These are phyloP conservation scores for Pyracantha coccinea DNA, from an alignment of 331 rosid species.

Conservation along the genomic window DNA sequence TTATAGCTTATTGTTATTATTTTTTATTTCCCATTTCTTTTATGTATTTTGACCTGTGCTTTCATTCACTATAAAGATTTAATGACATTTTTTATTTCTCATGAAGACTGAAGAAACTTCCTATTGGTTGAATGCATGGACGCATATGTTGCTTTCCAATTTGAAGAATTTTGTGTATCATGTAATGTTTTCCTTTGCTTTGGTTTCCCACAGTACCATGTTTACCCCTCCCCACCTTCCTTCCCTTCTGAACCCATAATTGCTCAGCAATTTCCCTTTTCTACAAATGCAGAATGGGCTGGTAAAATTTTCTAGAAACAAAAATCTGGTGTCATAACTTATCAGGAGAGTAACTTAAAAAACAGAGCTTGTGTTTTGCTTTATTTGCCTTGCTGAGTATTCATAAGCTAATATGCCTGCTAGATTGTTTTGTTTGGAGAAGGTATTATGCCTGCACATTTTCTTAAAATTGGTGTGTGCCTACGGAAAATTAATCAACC, in stretches of 20 bases:
- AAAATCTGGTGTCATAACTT: too few relatives aligned
- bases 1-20: not conserved
- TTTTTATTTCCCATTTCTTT: not conserved
- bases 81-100: not conserved
- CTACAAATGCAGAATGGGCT: too few relatives aligned
- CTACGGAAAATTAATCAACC: not conserved
- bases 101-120: not conserved
- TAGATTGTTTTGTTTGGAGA: not conserved
- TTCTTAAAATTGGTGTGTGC: not conserved
- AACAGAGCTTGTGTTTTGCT: too few relatives aligned
- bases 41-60: not conserved
- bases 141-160: not conserved
- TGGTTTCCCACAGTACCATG: not conserved
- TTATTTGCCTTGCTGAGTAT: not conserved
- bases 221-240: too few relatives aligned
- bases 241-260: too few relatives aligned
- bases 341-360: too few relatives aligned
- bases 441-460: not conserved
- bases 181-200: not conserved
- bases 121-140: not conserved
- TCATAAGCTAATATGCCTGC: not conserved
- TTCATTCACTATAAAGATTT: not conserved
- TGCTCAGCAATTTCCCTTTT: too few relatives aligned
- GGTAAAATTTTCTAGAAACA: too few relatives aligned
- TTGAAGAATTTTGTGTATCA: not conserved